Base-by-base conservation (phyloP, 768 basidiomycete genomes). In the Sporobolomyces pararoseus region DNA sequence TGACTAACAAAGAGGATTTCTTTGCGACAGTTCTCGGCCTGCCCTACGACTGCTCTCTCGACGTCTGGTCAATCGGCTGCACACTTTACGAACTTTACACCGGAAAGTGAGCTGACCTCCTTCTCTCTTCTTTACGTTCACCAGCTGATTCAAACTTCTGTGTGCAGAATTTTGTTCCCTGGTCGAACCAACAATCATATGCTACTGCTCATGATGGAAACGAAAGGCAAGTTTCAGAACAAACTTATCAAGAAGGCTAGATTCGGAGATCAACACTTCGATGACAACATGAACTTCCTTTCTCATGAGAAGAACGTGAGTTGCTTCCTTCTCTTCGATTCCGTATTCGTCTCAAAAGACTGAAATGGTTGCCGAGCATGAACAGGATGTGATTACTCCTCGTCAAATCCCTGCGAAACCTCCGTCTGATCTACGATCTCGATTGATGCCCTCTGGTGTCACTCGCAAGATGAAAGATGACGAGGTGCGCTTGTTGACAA, bases 111-210 rank as follows among this genome's bases (percentile, higher is more conserved):
- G 69, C 66, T 49, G 14, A 46, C 2, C 31, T 47, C 29, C 17
- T 7, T 7, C 25, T 29, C 25, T 27, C n/a, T 31, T 32, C 23
- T 27, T 27, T 47, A 19, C 31, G 31, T 47, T 23, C 46, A 14
- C 23, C 46, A 21, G 6, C 35, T 34, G 62, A 51, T 19, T 16
- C 32, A 31, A n/a, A 29, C 42, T 3, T 95, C 92, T 81, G 93
- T 92, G 2, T 92, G 91, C 79, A 97, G 96, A 82, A 98, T 98
- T 65, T 86, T 99, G 47, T 91, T 98, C 79, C 96, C 96, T 0
- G 95, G 95, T 17, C 86, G 91, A 46, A 90, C 90, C 23, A 98
- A 99, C 80, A 96, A 96, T 77, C 94, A 98, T 77, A 98, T 98
- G 95, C 83, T 98, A 25, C 83, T 92, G 64, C 86, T 90, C 65